Base-by-base conservation (phyloP, 1,139 yeast genomes). In the Taphrina pruni region DNA sequence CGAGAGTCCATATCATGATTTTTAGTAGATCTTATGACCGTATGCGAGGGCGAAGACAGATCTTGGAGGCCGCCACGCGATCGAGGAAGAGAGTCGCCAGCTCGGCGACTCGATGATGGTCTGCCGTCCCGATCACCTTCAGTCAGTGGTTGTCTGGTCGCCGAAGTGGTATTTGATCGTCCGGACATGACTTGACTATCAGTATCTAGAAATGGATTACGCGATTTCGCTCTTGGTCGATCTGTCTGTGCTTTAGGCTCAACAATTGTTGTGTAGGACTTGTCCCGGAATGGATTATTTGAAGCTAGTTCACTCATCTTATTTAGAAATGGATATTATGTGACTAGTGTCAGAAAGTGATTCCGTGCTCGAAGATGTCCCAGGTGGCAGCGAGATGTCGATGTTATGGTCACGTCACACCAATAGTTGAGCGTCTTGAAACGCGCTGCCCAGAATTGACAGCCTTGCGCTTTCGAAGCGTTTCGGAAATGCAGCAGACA, bases 221-320 rank as follows among this genome's bases (percentile, higher is more conserved):
- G 43, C 12, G 65, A 38, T 6, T 14, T 17, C n/a, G 52, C 17
- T 7, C 21, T 21, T 6, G 14, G 55, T 45, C 35, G 55, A n/a
- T 41, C 35, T 14, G 7, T n/a, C n/a, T 17, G 55, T 17, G 55
- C n/a, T 36, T 48, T 7, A 39, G 36, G 14, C 3, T 39, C 38
- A 39, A 46, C 12, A 14, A 14, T n/a, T 38, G 65, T 17, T 8
- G 32, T 17, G 17, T 35, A 36, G n/a, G 66, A 38, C 39, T 39
- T 57, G 56, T 64, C 67, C 21, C 67, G 41, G 39, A 64, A 64
- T 21, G 67, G 67, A 35, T 64, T 64, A 50, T 64, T 64, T 26
- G 62, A 58, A 17, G 51, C 54, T 32, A 58, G 52, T n/a, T 50
- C 54, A 21, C 54, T 50, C 54, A 50, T 50, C 9, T 12, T 20